Percentiles rank a stretch among this genome's conserved stretches.
phyloP scores from a whole-genome alignment of 2,329 filamentous ascomycete species.

The Blumeria hordei region DNA sequence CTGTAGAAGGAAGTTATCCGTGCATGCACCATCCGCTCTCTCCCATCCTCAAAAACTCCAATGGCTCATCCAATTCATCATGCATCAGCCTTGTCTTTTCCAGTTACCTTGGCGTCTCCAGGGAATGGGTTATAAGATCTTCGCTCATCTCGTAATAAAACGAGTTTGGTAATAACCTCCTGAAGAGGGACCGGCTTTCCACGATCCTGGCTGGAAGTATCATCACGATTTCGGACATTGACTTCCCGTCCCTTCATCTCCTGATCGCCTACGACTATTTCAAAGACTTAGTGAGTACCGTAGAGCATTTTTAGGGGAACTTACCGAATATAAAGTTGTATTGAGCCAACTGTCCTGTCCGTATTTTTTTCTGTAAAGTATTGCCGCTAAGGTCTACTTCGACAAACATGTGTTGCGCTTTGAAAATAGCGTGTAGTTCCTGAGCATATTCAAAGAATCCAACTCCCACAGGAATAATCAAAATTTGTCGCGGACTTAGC shows the following conservation, averaged over 20 bases:
- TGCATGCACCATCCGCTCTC: too few species aligned
- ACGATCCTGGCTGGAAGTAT: conserved; percentile 34
- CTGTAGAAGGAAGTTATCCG: too few species aligned
- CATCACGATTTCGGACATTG: conserved; percentile 39
- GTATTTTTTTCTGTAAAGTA: conserved; percentile 77
- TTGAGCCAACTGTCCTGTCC: conserved; percentile 53
- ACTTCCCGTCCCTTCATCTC: conserved; percentile 34
- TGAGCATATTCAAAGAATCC: conserved; percentile 48
- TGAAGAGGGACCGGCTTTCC: conserved; percentile 32
- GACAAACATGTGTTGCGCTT: conserved; percentile 41
- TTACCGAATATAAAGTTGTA: conserved; percentile 65
- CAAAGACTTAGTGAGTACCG: conserved; percentile 2
- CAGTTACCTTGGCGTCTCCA: conserved; percentile 7
- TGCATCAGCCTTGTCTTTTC: too few species aligned
- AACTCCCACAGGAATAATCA: conserved; percentile 56
- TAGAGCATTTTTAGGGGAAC: conserved; percentile 6
- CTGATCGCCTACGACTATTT: conserved; percentile 32
- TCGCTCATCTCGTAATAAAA: conserved; percentile 24
- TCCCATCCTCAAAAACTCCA: too few species aligned
- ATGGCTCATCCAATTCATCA: too few species aligned
- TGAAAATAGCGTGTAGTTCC: conserved; percentile 46
- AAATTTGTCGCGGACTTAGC: conserved; percentile 61
- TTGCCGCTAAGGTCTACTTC: conserved; percentile 51
- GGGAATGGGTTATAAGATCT: conserved; percentile 18
- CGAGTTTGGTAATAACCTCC: conserved; percentile 30